Evolutionary conservation across 2,329 filamentous ascomycete genomes (phyloP).

Genomic region (Aspergillus melleus): DNA sequence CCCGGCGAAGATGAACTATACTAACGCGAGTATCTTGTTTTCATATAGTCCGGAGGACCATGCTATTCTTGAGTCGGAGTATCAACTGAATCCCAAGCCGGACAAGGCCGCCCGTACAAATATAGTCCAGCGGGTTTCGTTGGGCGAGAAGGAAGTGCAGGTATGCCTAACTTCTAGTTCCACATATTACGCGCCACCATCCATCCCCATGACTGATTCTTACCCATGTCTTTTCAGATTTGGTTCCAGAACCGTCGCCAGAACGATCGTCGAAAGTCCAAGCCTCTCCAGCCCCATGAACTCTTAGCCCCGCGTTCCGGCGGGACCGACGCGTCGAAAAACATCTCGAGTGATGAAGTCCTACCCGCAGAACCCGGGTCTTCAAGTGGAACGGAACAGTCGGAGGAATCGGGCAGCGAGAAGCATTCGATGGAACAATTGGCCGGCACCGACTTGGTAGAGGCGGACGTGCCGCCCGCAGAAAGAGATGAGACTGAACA

Average conservation of each 20-base stretch:
- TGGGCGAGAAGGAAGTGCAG: conserved; percentile 96
- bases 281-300: conserved; percentile 77
- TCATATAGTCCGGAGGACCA: conserved; percentile 77
- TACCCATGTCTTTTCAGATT: conserved; percentile 59
- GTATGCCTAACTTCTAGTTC: conserved; percentile 53
- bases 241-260: conserved; percentile 98
- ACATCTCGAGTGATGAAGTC: conserved; percentile 30
- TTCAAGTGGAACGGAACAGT: conserved; percentile 31
- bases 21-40: conserved; percentile 7
- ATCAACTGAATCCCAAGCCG: conserved; percentile 81
- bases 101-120: conserved; percentile 84
- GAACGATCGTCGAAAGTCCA: conserved; percentile 85
- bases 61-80: conserved; percentile 81
- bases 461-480: conserved; percentile 20
- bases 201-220: conserved; percentile 9
- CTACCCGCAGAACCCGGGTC: conserved; percentile 27
- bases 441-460: conserved; percentile 21
- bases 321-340: conserved; percentile 27
- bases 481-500: conserved; percentile 31
- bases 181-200: conserved; percentile 26
- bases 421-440: conserved; percentile 19
- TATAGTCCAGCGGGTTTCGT: conserved; percentile 79
- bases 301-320: conserved; percentile 50
- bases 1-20: not conserved
- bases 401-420: conserved; percentile 22